Conservation (phyloP, 2,329 filamentous ascomycete species). For the Alternaria viburni region DNA sequence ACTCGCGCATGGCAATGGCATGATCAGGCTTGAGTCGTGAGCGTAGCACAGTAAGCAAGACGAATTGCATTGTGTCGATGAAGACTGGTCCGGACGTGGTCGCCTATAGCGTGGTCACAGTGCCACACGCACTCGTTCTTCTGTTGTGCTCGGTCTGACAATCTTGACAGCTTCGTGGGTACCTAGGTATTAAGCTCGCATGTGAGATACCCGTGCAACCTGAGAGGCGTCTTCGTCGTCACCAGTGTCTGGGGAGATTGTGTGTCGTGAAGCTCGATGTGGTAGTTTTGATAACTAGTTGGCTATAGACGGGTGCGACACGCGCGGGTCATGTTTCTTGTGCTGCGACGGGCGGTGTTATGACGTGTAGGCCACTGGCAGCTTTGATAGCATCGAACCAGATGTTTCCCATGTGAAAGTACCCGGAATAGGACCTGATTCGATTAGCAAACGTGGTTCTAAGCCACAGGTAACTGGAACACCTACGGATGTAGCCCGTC, state of each 20-base stretch:
- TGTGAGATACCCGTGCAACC: background rate
- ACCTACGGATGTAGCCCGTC: conserved; percentile 41
- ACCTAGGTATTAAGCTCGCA: background rate
- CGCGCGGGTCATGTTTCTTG: background rate
- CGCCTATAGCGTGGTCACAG: background rate
- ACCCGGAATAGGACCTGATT: conserved; percentile 31
- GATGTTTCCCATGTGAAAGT: conserved; percentile 37
- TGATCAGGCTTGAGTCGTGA: conserved; percentile 3
- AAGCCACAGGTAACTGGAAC: background rate
- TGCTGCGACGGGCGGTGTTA: conserved; percentile 15
- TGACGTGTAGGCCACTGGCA: conserved; percentile 4
- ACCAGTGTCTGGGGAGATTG: background rate
- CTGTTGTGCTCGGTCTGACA: background rate
- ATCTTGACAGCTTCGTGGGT: background rate
- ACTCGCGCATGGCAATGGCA: background rate
- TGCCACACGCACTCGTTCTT: background rate
- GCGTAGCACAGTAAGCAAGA: background rate
- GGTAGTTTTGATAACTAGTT: background rate
- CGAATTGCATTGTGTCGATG: background rate
- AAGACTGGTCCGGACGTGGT: background rate
- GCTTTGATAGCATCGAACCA: conserved; percentile 27
- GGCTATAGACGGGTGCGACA: background rate
- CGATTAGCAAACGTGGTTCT: background rate
- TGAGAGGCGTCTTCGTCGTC: background rate
- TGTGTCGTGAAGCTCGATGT: background rate